phyloP scores from a whole-genome alignment of 2,329 filamentous ascomycete genomes.

The Dactylellina drechsleri region DNA sequence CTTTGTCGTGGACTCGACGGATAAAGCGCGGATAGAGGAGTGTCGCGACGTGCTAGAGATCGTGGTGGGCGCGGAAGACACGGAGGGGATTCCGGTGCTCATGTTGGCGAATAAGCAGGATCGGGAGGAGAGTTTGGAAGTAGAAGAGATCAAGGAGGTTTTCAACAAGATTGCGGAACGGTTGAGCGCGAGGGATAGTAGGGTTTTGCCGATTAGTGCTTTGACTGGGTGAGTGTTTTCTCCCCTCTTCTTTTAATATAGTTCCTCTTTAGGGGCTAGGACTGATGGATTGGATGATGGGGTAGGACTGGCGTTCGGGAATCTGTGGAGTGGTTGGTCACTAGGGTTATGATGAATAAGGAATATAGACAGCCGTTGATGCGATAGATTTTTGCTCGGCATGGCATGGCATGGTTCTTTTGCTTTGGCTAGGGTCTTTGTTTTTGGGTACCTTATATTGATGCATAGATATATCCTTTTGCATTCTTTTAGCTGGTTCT shows the following conservation, averaged over 20 bases:
- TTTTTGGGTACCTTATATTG: background rate
- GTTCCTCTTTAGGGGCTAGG: background rate
- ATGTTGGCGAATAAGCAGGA: constrained; percentile 98
- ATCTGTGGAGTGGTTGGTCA: constrained; percentile 96
- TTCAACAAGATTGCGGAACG: constrained; percentile 78
- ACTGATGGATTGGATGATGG: constrained; percentile 59
- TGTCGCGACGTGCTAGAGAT: constrained; percentile 89
- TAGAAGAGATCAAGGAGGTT: constrained; percentile 96
- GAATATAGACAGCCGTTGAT: constrained; percentile 90
- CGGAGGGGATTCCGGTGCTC: constrained; percentile 88
- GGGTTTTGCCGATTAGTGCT: constrained; percentile 91
- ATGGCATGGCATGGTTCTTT: background rate
- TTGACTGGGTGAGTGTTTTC: constrained; percentile 70
- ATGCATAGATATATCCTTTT: background rate
- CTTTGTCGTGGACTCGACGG: constrained; percentile 95
- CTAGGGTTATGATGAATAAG: constrained; percentile 94
- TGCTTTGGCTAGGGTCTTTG: background rate
- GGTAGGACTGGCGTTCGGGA: constrained; percentile 80
- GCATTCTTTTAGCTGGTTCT: background rate
- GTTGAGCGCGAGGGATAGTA: constrained; percentile 92
- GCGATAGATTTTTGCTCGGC: constrained; percentile 68
- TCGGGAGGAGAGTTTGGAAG: constrained; percentile 95
- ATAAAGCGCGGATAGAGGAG: constrained; percentile 87
- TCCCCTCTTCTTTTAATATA: background rate
- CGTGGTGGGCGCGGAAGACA: constrained; percentile 85